Conservation (phyloP, 768 basidiomycete genomes). For the Phaffia tasmanica region DNA sequence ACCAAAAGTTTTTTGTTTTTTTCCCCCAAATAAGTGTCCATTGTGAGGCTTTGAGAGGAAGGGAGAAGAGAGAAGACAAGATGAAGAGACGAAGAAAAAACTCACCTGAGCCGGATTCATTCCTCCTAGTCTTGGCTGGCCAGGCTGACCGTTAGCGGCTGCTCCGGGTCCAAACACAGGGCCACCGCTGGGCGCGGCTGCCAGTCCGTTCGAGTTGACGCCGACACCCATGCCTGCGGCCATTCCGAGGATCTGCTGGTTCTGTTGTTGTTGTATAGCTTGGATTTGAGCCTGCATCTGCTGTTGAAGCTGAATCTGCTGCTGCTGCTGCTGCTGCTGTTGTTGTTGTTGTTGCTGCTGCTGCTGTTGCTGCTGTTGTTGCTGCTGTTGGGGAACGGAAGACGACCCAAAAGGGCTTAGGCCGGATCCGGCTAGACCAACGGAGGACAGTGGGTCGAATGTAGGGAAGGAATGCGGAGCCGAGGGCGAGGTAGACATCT, state of each 20-base stretch:
- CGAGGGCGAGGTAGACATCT: slow-evolving; percentile 29
- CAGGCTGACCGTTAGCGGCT: slow-evolving; percentile 30
- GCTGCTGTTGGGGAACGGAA: not conserved
- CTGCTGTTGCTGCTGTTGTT: slow-evolving; percentile 37
- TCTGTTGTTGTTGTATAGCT: slow-evolving; percentile 18
- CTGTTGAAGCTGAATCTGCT: slow-evolving; percentile 16
- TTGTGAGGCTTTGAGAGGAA: not conserved
- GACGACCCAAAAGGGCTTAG: too few relatives aligned
- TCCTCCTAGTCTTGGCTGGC: slow-evolving; percentile 27
- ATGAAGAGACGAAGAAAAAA: too few relatives aligned
- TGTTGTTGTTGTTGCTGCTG: slow-evolving; percentile 46
- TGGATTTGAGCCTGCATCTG: slow-evolving; percentile 19
- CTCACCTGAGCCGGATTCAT: slow-evolving; percentile 23
- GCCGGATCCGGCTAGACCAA: too few relatives aligned
- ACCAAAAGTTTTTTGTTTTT: not conserved
- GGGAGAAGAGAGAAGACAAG: too few relatives aligned
- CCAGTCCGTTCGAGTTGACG: not conserved
- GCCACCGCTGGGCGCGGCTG: not conserved
- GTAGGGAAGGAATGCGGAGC: slow-evolving; percentile 10
- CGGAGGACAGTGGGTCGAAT: too few relatives aligned
- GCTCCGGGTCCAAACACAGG: slow-evolving; percentile 26
- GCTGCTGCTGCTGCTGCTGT: slow-evolving; percentile 35
- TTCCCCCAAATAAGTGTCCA: not conserved
- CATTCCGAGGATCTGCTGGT: slow-evolving; percentile 41
- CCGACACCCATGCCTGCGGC: slow-evolving; percentile 11